These are phyloP conservation scores for Sugiyamaella marilandica DNA, from an alignment of 805 yeast genomes.

Conservation along the genomic window DNA sequence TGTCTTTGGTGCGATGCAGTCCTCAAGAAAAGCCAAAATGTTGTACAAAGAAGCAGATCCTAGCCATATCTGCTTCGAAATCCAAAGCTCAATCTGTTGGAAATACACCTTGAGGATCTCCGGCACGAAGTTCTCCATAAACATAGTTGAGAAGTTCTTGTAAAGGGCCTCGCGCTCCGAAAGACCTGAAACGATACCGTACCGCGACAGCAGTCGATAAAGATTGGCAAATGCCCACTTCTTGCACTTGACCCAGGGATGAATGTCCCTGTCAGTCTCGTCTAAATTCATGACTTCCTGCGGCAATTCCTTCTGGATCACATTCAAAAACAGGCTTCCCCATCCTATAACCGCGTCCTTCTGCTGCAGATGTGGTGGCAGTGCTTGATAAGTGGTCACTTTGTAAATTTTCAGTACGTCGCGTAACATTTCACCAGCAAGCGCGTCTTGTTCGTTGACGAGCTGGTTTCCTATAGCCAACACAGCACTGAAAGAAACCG, in stretches of 20 bases:
- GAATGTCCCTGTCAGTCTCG: slow-evolving; percentile 45
- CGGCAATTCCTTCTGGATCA: slow-evolving; percentile 60
- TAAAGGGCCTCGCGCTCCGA: slow-evolving; percentile 40
- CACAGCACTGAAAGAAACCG: slow-evolving; percentile 59
- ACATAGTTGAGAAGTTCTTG: slow-evolving; percentile 54
- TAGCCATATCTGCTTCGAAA: slow-evolving; percentile 61
- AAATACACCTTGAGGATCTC: slow-evolving; percentile 63
- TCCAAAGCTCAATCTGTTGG: slow-evolving; percentile 69
- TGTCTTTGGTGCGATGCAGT: slow-evolving; percentile 50
- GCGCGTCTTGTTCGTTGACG: slow-evolving; percentile 37
- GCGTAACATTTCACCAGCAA: slow-evolving; percentile 69
- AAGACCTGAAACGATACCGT: slow-evolving; percentile 39
- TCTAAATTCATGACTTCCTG: slow-evolving; percentile 46
- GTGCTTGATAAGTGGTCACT: slow-evolving; percentile 60
- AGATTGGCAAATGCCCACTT: slow-evolving; percentile 88
- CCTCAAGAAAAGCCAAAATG: slow-evolving; percentile 59
- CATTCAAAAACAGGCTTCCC: slow-evolving; percentile 70
- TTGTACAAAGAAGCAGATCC: slow-evolving; percentile 60
- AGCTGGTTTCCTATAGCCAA: slow-evolving; percentile 59
- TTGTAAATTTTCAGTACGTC: slow-evolving; percentile 72
- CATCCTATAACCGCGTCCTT: slow-evolving; percentile 53
- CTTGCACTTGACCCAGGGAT: slow-evolving; percentile 69
- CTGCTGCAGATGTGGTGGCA: slow-evolving; percentile 62
- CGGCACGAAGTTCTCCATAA: slow-evolving; percentile 60
- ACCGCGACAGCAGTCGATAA: slow-evolving; percentile 64